These are phyloP conservation scores for Gnaphalium uliginosum DNA, from an alignment of 129 eudicot genomes.

Conservation along the genomic window DNA sequence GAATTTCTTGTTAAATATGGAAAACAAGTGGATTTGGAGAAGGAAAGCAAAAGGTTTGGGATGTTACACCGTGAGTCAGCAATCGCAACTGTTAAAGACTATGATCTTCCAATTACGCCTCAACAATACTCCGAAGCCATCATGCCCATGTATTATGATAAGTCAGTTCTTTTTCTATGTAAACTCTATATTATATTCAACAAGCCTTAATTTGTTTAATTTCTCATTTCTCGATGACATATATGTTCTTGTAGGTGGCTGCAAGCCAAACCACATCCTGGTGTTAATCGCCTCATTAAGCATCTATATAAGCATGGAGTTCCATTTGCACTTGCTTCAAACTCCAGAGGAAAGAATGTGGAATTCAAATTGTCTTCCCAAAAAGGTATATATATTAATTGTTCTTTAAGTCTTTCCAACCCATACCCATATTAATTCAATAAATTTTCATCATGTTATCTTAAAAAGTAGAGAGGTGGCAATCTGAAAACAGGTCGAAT, in stretches of 20 bases:
- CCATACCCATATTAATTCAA: constrained; percentile 3
- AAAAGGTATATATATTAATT: constrained; percentile 41
- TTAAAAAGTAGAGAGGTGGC: background rate
- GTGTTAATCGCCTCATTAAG: constrained; percentile 80
- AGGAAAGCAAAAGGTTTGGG: constrained; percentile 72
- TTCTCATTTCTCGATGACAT: background rate
- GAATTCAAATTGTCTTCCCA: constrained; percentile 64
- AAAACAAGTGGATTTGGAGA: constrained; percentile 63
- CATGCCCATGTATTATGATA: constrained; percentile 65
- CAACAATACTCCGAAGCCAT: constrained; percentile 50
- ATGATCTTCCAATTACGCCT: constrained; percentile 75
- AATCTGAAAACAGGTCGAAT: background rate
- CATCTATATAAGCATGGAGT: constrained; percentile 68
- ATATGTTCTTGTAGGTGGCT: constrained; percentile 58
- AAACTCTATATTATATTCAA: background rate
- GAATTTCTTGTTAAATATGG: constrained; percentile 73
- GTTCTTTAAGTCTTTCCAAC: background rate
- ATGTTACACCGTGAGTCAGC: constrained; percentile 55
- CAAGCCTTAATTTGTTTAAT: background rate
- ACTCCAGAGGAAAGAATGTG: constrained; percentile 54
- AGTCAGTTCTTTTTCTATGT: constrained; percentile 36
- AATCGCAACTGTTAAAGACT: constrained; percentile 58
- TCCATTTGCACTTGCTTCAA: constrained; percentile 84
- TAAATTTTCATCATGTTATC: background rate
- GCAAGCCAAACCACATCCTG: constrained; percentile 74